A percentile compares a stretch with the other conserved stretches of the same genome.
phyloP scores from a whole-genome alignment of 31 red algal genomes.

The Bonnemaisonia californica region DNA sequence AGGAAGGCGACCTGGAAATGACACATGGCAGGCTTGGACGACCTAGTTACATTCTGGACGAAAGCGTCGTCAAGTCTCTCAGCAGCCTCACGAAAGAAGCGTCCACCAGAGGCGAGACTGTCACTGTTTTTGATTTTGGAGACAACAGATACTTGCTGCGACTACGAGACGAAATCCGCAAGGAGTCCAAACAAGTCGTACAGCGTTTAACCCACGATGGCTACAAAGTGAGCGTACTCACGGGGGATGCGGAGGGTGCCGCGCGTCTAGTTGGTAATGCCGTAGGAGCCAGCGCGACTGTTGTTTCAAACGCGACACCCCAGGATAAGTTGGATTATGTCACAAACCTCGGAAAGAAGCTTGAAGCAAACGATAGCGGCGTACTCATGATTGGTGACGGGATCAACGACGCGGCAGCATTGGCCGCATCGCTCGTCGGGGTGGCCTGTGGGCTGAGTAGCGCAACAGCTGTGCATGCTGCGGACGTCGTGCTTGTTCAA shows the following conservation, averaged over 20 bases:
- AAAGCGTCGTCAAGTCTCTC: slow-evolving; percentile 7
- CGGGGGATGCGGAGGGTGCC: slow-evolving; percentile 70
- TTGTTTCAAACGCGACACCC: slow-evolving; percentile 65
- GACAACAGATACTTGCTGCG: slow-evolving; percentile 66
- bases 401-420: slow-evolving; percentile 91
- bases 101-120: slow-evolving; percentile 57
- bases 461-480: slow-evolving; percentile 78
- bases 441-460: slow-evolving; percentile 72
- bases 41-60: slow-evolving; percentile 41
- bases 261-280: slow-evolving; percentile 48
- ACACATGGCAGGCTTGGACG: slow-evolving; percentile 28
- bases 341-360: slow-evolving; percentile 1
- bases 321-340: slow-evolving; percentile 81
- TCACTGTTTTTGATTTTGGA: slow-evolving; percentile 55
- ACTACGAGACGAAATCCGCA: slow-evolving; percentile 67
- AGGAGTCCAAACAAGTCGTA: slow-evolving; percentile 55
- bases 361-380: slow-evolving; percentile 44
- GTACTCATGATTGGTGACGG: slow-evolving; percentile 91
- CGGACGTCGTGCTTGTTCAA: slow-evolving; percentile 85
- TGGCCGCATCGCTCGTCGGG: slow-evolving; percentile 74
- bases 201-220: slow-evolving; percentile 34
- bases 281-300: slow-evolving; percentile 39
- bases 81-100: slow-evolving; percentile 47
- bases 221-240: slow-evolving; percentile 67
- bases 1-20: background rate